These are phyloP conservation scores for Physcia stellaris DNA, from an alignment of 495 filamentous ascomycete genomes.

Conservation along the genomic window DNA sequence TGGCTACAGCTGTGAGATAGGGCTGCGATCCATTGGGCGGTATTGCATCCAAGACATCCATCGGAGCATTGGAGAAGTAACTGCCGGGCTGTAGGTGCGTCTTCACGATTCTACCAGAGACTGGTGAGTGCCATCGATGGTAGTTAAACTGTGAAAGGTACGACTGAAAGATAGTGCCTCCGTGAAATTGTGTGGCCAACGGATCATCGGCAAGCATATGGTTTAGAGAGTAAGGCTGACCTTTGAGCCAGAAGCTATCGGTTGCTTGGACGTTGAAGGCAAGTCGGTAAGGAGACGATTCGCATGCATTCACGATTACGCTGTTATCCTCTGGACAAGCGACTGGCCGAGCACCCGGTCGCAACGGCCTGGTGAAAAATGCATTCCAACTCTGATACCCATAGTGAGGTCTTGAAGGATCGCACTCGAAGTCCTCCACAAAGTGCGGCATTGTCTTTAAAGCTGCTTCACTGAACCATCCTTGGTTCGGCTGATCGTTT, in stretches of 20 bases:
- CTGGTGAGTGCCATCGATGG: constrained; percentile 58
- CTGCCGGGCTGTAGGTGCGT: constrained; percentile 46
- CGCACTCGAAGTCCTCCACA: constrained; percentile 18
- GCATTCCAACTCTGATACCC: constrained; percentile 60
- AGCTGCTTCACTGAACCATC: background rate
- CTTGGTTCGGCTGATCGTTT: constrained; percentile 16
- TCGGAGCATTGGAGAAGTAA: constrained; percentile 47
- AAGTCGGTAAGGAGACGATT: constrained; percentile 37
- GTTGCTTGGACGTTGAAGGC: constrained; percentile 19
- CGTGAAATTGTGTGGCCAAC: constrained; percentile 37
- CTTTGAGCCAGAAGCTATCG: constrained; percentile 56
- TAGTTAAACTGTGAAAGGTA: constrained; percentile 52
- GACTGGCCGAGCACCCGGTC: constrained; percentile 40
- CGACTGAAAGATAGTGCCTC: constrained; percentile 53
- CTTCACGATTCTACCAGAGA: constrained; percentile 41
- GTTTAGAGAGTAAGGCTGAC: constrained; percentile 47
- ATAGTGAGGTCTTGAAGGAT: constrained; percentile 33
- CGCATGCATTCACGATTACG: constrained; percentile 53
- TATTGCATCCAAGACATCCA: constrained; percentile 21
- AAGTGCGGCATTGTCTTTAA: background rate
- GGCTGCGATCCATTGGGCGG: constrained; percentile 29
- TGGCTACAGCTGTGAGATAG: constrained; percentile 46
- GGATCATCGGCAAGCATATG: constrained; percentile 49
- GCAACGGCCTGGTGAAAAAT: constrained; percentile 58
- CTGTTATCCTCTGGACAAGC: too few species aligned